Evolutionary conservation across 108 stramenopile genomes (phyloP).

Genomic region (Craspedostauros australis): DNA sequence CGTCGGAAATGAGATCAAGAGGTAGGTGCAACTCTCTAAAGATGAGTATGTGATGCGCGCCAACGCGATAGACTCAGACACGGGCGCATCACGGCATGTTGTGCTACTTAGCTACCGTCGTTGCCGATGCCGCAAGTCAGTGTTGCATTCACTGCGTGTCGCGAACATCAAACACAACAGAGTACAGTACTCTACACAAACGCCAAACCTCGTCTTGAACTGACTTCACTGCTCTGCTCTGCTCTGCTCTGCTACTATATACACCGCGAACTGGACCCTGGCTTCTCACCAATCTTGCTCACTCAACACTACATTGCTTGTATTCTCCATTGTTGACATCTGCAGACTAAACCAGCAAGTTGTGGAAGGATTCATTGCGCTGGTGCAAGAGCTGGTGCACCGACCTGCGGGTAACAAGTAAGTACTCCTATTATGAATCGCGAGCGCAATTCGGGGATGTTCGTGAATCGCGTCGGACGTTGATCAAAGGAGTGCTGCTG

Average conservation of each 20-base stretch:
- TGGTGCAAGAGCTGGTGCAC: slow-evolving; percentile 70
- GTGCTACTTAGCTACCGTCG: too few relatives aligned
- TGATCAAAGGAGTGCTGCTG: not conserved
- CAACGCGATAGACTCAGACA: too few relatives aligned
- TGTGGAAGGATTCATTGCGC: slow-evolving; percentile 52
- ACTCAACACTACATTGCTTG: not conserved
- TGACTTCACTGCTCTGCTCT: too few relatives aligned
- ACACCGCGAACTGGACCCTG: too few relatives aligned
- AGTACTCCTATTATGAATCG: slow-evolving; percentile 9
- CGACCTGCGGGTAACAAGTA: slow-evolving; percentile 79
- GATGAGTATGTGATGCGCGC: not conserved
- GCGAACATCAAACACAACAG: too few relatives aligned
- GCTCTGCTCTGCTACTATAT: too few relatives aligned
- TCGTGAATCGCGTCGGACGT: not conserved
- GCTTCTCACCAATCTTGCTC: too few relatives aligned
- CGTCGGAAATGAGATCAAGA: slow-evolving; percentile 67
- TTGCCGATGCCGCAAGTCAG: too few relatives aligned
- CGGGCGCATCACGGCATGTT: too few relatives aligned
- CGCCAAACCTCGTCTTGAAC: too few relatives aligned
- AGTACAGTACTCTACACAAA: too few relatives aligned
- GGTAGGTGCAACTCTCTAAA: slow-evolving; percentile 9
- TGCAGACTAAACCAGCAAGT: slow-evolving; percentile 56
- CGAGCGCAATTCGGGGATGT: not conserved
- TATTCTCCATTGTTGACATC: slow-evolving; percentile 1
- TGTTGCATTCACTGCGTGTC: too few relatives aligned